These are phyloP conservation scores for Brassica incana DNA, from an alignment of 345 rosid genomes.

Conservation along the genomic window DNA sequence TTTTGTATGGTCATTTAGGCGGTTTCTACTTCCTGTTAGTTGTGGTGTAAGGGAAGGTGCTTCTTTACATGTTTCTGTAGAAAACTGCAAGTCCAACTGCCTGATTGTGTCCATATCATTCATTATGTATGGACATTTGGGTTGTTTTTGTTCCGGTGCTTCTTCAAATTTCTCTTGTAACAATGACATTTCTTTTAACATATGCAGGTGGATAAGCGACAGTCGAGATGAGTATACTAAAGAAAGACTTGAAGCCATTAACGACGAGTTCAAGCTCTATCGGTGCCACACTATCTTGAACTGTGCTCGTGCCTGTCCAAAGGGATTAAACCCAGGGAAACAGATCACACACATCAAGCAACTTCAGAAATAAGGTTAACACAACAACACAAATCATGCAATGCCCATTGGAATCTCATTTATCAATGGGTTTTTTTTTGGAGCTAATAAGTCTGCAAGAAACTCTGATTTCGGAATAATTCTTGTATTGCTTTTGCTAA, in stretches of 20 bases:
- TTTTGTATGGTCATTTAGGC: no score
- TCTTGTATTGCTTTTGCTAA: conserved; percentile 18
- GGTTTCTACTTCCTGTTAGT: no score
- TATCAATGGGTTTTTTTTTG: background rate
- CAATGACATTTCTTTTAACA: background rate
- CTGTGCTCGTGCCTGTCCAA: conserved; percentile 97
- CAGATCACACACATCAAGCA: conserved; percentile 81
- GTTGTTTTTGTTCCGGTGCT: no score
- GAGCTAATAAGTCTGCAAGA: conserved; percentile 25
- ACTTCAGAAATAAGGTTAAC: conserved; percentile 30
- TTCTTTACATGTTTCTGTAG: no score
- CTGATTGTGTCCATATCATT: no score
- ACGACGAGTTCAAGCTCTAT: conserved; percentile 91
- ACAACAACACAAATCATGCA: background rate
- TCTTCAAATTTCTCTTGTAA: background rate
- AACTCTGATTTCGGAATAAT: background rate
- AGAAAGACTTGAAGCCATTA: conserved; percentile 82
- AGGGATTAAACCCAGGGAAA: conserved; percentile 95
- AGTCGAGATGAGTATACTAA: conserved; percentile 73
- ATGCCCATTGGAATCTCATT: conserved; percentile 9
- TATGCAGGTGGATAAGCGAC: conserved; percentile 86
- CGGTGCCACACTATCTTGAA: conserved; percentile 96
- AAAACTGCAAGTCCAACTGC: no score
- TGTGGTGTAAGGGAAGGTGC: no score
- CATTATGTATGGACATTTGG: no score